Conservation (phyloP, 371 early-diverging fungal species). For the Lichtheimia ramosa region DNA sequence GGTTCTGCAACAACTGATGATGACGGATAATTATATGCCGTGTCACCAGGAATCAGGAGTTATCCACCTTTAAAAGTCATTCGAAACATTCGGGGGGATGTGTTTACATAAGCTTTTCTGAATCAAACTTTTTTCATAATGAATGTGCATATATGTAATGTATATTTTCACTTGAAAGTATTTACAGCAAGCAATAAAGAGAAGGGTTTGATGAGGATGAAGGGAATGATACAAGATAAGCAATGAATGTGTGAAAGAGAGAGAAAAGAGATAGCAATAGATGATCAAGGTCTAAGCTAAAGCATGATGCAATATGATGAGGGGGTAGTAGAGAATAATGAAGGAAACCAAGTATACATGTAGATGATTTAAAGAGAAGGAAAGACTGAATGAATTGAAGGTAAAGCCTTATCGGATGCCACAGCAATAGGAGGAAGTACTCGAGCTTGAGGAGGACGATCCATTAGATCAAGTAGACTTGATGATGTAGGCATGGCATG, state of each 20-base stretch:
- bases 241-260: not conserved
- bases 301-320: not conserved
- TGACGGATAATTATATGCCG: too few relatives aligned
- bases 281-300: not conserved
- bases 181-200: too few relatives aligned
- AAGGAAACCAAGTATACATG: not conserved
- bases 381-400: constrained; percentile 27
- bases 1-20: too few relatives aligned
- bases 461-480: constrained; percentile 37
- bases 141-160: too few relatives aligned
- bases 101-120: too few relatives aligned
- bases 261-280: not conserved
- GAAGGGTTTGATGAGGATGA: too few relatives aligned
- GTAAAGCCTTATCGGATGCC: constrained; percentile 12
- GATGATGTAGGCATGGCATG: not conserved
- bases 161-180: too few relatives aligned
- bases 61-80: too few relatives aligned
- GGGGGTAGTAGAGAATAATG: not conserved
- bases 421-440: constrained; percentile 37
- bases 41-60: too few relatives aligned
- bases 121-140: too few relatives aligned
- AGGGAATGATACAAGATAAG: not conserved
- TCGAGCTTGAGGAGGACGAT: constrained; percentile 45
- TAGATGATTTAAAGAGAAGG: constrained; percentile 3
- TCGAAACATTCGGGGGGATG: too few relatives aligned